Evolutionary conservation across 1,139 yeast genomes (phyloP).

Genomic region (Lodderomyces margitis): DNA sequence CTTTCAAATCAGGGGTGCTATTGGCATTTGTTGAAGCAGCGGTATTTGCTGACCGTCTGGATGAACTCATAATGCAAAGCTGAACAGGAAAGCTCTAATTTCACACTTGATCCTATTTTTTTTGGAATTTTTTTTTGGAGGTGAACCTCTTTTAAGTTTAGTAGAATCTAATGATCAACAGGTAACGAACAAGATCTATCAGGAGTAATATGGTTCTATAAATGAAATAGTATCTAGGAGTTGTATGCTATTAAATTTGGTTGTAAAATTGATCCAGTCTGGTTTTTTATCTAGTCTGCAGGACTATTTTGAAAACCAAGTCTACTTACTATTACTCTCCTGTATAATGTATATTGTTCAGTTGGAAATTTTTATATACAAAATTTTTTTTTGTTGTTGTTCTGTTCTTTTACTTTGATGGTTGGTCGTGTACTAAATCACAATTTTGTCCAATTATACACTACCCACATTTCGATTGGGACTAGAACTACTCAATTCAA

Average conservation of each 20-base stretch:
- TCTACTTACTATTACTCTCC: too few relatives aligned
- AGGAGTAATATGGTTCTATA: too few relatives aligned
- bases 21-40: slow-evolving; percentile 1
- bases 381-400: not conserved
- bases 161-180: too few relatives aligned
- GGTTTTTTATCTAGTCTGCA: not conserved
- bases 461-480: not conserved
- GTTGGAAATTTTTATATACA: too few relatives aligned
- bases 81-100: too few relatives aligned
- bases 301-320: not conserved
- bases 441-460: not conserved
- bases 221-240: too few relatives aligned
- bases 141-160: too few relatives aligned
- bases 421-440: not conserved
- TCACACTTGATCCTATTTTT: too few relatives aligned
- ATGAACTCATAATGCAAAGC: not conserved
- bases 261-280: not conserved
- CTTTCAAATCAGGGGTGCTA: slow-evolving; percentile 6
- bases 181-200: too few relatives aligned
- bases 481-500: not conserved
- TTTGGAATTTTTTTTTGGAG: not conserved
- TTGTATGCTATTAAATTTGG: not conserved
- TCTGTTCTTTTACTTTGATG: not conserved
- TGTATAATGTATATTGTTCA: too few relatives aligned
- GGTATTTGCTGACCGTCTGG: not conserved